Evolutionary conservation across 768 basidiomycete species (phyloP).

Genomic region (Xanthoconium purpureum): DNA sequence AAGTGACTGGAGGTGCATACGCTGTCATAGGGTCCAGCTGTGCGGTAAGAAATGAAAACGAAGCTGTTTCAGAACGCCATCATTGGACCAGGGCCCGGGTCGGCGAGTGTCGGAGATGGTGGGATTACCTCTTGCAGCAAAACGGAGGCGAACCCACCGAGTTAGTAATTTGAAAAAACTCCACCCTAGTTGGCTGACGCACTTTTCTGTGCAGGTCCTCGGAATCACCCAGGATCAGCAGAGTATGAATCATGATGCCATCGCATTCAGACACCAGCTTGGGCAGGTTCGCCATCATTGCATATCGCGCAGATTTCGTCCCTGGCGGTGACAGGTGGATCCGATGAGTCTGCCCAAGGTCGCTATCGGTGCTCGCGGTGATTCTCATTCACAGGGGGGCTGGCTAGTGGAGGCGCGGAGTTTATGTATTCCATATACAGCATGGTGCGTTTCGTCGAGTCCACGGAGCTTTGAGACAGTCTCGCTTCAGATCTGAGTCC

Average conservation of each 20-base stretch:
- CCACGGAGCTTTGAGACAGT: slow-evolving; percentile 10
- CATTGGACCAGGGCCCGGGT: background rate
- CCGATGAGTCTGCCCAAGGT: background rate
- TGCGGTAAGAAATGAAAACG: slow-evolving; percentile 6
- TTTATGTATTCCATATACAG: slow-evolving; percentile 12
- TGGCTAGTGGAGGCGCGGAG: background rate
- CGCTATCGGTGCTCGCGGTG: background rate
- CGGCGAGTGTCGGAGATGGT: background rate
- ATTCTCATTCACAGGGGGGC: slow-evolving; percentile 4
- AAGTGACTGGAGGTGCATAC: background rate
- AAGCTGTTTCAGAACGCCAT: background rate
- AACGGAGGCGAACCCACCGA: background rate
- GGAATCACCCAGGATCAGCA: slow-evolving; percentile 6
- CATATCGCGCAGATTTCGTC: slow-evolving; percentile 1
- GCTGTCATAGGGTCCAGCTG: slow-evolving; percentile 17
- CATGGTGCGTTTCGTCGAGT: background rate
- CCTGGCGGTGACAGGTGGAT: slow-evolving; percentile 4
- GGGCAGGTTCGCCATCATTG: background rate
- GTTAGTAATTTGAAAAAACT: slow-evolving; percentile 2
- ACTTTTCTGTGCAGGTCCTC: slow-evolving; percentile 1
- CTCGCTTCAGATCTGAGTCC: background rate
- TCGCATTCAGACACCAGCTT: background rate
- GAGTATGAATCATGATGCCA: background rate
- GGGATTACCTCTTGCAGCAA: background rate
- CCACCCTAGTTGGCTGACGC: background rate